Percentiles rank a stretch among this genome's conserved stretches.
phyloP scores from a whole-genome alignment of 495 filamentous ascomycete genomes.

The Poronia punctata region DNA sequence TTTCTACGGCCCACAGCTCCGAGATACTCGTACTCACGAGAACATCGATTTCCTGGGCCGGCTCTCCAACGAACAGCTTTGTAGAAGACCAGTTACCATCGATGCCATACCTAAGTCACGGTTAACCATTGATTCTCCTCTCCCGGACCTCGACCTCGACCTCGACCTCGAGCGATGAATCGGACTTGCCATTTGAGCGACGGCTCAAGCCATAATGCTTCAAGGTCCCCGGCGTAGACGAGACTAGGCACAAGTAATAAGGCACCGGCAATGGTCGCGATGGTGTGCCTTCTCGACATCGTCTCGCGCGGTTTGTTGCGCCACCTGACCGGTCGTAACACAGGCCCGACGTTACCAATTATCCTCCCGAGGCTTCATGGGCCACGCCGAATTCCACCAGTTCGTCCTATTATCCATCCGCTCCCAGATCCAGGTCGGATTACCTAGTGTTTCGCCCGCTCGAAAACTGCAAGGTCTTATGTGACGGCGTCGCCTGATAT shows the following conservation, averaged over 20 bases:
- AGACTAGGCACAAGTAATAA: conserved; percentile 26
- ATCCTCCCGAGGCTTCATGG: conserved; percentile 24
- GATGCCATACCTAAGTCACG: conserved; percentile 36
- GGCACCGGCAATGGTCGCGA: conserved; percentile 33
- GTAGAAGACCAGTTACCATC: conserved; percentile 50
- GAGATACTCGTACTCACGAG: conserved; percentile 49
- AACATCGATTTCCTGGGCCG: conserved; percentile 50
- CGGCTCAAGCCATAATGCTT: conserved; percentile 36
- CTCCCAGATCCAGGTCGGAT: conserved; percentile 8
- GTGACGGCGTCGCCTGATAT: background rate
- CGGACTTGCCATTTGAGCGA: conserved; percentile 35
- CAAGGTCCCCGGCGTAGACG: conserved; percentile 20
- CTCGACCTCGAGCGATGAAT: conserved; percentile 1
- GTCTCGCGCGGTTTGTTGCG: conserved; percentile 18
- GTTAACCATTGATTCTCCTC: conserved; percentile 16
- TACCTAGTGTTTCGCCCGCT: conserved; percentile 7
- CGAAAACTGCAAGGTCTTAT: background rate
- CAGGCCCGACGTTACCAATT: conserved; percentile 24
- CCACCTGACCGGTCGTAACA: conserved; percentile 20
- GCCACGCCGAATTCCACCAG: conserved; percentile 11
- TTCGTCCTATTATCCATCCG: conserved; percentile 14
- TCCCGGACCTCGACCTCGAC: too few species aligned
- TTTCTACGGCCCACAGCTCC: conserved; percentile 51
- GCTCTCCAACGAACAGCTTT: conserved; percentile 48
- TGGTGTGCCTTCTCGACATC: conserved; percentile 22